A percentile compares a stretch with the other conserved stretches of the same genome.
phyloP scores from a whole-genome alignment of 2,329 filamentous ascomycete species.

The Camillea tinctor region DNA sequence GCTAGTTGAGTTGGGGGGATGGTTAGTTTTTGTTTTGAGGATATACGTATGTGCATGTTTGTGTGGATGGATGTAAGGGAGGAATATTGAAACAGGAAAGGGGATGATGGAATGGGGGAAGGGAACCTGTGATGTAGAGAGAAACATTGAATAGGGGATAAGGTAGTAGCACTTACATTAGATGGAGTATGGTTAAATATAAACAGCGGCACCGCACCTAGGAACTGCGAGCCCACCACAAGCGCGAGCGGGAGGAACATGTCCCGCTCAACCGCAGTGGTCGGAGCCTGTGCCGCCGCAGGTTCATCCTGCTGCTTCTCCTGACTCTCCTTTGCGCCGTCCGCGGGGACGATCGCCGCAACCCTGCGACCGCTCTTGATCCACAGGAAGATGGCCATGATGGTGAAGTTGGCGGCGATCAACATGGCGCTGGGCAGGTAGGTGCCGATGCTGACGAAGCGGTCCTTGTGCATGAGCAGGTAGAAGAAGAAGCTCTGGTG shows the following conservation, averaged over 20 bases:
- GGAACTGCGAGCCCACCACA: slow-evolving; percentile 70
- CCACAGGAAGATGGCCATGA: slow-evolving; percentile 95
- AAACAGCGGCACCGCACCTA: slow-evolving; percentile 79
- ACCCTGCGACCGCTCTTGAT: slow-evolving; percentile 70
- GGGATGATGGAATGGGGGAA: background rate
- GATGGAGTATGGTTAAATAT: slow-evolving; percentile 75
- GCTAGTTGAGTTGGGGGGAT: too few species aligned
- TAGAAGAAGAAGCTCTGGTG: slow-evolving; percentile 99
- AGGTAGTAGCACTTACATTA: slow-evolving; percentile 51
- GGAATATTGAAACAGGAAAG: background rate
- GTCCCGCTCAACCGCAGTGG: slow-evolving; percentile 56
- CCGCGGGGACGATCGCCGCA: slow-evolving; percentile 15
- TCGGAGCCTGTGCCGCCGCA: slow-evolving; percentile 8
- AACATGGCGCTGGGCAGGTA: slow-evolving; percentile 98
- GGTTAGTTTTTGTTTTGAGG: slow-evolving; percentile 2
- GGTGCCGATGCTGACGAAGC: slow-evolving; percentile 97
- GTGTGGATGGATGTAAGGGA: background rate
- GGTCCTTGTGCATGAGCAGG: slow-evolving; percentile 82
- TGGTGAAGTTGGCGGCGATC: slow-evolving; percentile 89
- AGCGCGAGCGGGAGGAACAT: slow-evolving; percentile 72
- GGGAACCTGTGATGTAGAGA: too few species aligned
- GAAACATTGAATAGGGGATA: background rate
- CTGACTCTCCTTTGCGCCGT: slow-evolving; percentile 17
- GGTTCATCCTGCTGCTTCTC: slow-evolving; percentile 25
- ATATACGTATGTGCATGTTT: background rate